phyloP scores from a whole-genome alignment of 768 basidiomycete species.

The Leccinum ochraceum region DNA sequence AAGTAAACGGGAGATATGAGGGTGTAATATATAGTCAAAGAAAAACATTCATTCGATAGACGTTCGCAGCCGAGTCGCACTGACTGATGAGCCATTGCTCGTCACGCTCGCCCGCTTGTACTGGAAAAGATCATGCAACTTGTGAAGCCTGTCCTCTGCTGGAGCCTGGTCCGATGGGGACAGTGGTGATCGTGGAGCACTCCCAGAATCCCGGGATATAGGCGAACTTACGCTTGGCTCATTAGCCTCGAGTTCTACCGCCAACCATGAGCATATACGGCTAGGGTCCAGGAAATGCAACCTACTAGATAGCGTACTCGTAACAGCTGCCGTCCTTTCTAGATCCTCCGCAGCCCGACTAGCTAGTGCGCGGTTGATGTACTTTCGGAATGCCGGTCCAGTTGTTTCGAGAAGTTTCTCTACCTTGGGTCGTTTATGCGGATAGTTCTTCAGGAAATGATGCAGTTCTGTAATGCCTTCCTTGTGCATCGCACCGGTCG shows the following conservation, averaged over 20 bases:
- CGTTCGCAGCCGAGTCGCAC: slow-evolving; percentile 17
- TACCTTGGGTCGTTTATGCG: slow-evolving; percentile 77
- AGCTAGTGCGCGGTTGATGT: slow-evolving; percentile 84
- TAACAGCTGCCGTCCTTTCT: slow-evolving; percentile 76
- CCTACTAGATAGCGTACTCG: slow-evolving; percentile 81
- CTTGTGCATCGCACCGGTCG: slow-evolving; percentile 86
- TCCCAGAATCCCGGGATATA: slow-evolving; percentile 28
- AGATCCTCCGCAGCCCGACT: slow-evolving; percentile 87
- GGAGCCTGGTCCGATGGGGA: slow-evolving; percentile 33
- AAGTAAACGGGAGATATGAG: slow-evolving; percentile 19
- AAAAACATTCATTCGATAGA: slow-evolving; percentile 23
- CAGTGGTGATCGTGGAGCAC: slow-evolving; percentile 38
- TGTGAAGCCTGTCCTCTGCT: slow-evolving; percentile 66
- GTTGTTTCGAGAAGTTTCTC: slow-evolving; percentile 90
- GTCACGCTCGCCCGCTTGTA: slow-evolving; percentile 68
- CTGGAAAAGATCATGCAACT: slow-evolving; percentile 80
- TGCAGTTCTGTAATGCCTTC: slow-evolving; percentile 95
- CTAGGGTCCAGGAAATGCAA: slow-evolving; percentile 13
- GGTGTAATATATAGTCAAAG: slow-evolving; percentile 19
- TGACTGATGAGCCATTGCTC: slow-evolving; percentile 42
- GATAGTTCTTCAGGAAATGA: slow-evolving; percentile 89
- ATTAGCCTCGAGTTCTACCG: slow-evolving; percentile 64
- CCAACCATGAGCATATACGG: slow-evolving; percentile 11
- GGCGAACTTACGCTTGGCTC: slow-evolving; percentile 39
- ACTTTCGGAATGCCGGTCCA: slow-evolving; percentile 87